Percentiles rank a stretch among this genome's conserved stretches.
Evolutionary conservation across 2,329 filamentous ascomycete species (phyloP).

Genomic region (Fusarium veterinarium): DNA sequence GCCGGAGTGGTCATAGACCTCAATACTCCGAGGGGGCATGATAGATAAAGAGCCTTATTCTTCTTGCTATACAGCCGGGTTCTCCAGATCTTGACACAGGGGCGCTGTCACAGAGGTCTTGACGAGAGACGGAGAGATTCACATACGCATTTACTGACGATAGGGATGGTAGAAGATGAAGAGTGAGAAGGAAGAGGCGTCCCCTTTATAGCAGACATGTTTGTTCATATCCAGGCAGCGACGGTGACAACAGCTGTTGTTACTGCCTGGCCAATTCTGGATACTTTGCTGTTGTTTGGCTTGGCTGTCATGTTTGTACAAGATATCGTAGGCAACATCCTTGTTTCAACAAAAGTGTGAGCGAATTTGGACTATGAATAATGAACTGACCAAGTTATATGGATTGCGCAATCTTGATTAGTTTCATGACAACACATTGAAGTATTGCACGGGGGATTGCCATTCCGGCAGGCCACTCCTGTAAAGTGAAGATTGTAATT

Average conservation of each 20-base stretch:
- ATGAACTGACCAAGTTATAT: background rate
- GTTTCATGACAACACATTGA: accelerated
- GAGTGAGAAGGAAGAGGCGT: no score
- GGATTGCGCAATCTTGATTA: background rate
- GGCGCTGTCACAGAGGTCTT: background rate
- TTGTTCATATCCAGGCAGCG: background rate
- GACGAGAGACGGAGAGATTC: no score
- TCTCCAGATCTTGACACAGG: accelerated
- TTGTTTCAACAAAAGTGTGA: background rate
- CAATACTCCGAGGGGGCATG: background rate
- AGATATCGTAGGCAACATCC: no score
- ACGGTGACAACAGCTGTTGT: no score
- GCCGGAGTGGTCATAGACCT: background rate
- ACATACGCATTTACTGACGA: accelerated
- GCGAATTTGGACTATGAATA: background rate
- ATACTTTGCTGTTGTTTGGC: background rate
- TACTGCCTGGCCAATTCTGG: no score
- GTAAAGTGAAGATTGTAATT: background rate
- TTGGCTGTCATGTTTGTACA: background rate
- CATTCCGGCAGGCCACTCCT: accelerated
- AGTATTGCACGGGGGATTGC: accelerated
- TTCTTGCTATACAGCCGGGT: no score
- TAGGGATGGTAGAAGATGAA: no score
- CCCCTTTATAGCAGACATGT: background rate
- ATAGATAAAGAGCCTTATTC: accelerated